Conservation (phyloP, 2,329 filamentous ascomycete genomes). For the Botrytis cinerea region DNA sequence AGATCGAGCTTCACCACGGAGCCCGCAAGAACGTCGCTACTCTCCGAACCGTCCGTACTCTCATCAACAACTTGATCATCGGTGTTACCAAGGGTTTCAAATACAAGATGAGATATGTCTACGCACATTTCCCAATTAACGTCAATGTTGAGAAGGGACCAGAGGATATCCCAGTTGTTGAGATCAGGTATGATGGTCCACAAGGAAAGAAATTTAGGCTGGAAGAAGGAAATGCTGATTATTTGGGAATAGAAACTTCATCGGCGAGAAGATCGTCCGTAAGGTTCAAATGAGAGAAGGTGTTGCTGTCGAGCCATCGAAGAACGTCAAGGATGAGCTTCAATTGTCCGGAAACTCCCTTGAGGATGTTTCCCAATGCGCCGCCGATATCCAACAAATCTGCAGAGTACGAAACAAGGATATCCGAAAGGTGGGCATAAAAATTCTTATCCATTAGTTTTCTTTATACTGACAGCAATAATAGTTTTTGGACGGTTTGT, state of each 20-base stretch:
- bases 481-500: conserved; percentile 99
- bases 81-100: conserved; percentile 99
- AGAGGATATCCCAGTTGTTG: conserved; percentile 86
- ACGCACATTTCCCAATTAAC: conserved; percentile 99
- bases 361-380: conserved; percentile 95
- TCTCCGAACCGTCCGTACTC: conserved; percentile 93
- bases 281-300: conserved; percentile 84
- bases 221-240: conserved; percentile 41
- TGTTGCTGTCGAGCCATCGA: conserved; percentile 87
- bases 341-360: conserved; percentile 90
- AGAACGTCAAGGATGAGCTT: conserved; percentile 97
- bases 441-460: neutral
- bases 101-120: conserved; percentile 99
- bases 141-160: conserved; percentile 97
- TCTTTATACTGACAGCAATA: neutral
- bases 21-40: conserved; percentile 96
- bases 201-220: conserved; percentile 8
- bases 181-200: conserved; percentile 78
- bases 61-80: conserved; percentile 98
- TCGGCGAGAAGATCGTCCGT: conserved; percentile 99
- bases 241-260: conserved; percentile 72
- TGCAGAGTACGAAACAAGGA: conserved; percentile 99
- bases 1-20: conserved; percentile 98
- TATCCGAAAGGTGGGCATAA: conserved; percentile 86
- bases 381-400: conserved; percentile 99